Evolutionary conservation across 1,284 basidiomycete genomes (phyloP).

Genomic region (Cryptococcus sp.): DNA sequence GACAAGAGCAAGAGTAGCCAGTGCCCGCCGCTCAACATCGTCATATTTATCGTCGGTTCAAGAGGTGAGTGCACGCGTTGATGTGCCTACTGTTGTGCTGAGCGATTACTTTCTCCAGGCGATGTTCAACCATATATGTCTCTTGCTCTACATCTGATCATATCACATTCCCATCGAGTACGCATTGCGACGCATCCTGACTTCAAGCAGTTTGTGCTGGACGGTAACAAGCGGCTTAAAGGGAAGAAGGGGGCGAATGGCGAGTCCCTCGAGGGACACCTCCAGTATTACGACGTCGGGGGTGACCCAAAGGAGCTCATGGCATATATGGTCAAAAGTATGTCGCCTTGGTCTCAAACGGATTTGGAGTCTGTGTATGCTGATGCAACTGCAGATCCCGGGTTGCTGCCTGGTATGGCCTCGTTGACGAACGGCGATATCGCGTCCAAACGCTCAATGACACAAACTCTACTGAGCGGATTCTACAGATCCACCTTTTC

Average conservation of each 20-base stretch:
- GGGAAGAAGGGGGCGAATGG: slow-evolving; percentile 58
- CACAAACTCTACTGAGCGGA: slow-evolving; percentile 60
- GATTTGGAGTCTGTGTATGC: neutral
- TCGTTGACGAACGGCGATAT: slow-evolving; percentile 46
- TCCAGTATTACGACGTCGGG: slow-evolving; percentile 49
- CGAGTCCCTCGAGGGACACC: slow-evolving; percentile 28
- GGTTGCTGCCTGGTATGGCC: slow-evolving; percentile 42
- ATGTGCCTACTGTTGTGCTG: too few species aligned
- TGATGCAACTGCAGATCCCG: slow-evolving; percentile 37
- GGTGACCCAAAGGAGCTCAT: slow-evolving; percentile 51
- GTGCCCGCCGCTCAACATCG: slow-evolving; percentile 60
- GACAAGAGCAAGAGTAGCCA: slow-evolving; percentile 50
- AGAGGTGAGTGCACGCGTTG: slow-evolving; percentile 55
- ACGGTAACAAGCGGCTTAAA: slow-evolving; percentile 60
- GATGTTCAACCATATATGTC: slow-evolving; percentile 73
- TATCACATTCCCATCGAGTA: slow-evolving; percentile 62
- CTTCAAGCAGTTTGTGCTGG: slow-evolving; percentile 62
- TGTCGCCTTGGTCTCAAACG: slow-evolving; percentile 25
- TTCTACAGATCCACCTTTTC: slow-evolving; percentile 62
- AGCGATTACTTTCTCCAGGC: slow-evolving; percentile 49
- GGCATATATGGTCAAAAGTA: slow-evolving; percentile 54
- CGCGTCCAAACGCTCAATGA: slow-evolving; percentile 45
- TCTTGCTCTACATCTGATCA: slow-evolving; percentile 61
- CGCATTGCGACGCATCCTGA: slow-evolving; percentile 68
- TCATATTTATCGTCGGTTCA: slow-evolving; percentile 67